phyloP scores from a whole-genome alignment of 495 filamentous ascomycete genomes.

The Pyronema omphalodes region DNA sequence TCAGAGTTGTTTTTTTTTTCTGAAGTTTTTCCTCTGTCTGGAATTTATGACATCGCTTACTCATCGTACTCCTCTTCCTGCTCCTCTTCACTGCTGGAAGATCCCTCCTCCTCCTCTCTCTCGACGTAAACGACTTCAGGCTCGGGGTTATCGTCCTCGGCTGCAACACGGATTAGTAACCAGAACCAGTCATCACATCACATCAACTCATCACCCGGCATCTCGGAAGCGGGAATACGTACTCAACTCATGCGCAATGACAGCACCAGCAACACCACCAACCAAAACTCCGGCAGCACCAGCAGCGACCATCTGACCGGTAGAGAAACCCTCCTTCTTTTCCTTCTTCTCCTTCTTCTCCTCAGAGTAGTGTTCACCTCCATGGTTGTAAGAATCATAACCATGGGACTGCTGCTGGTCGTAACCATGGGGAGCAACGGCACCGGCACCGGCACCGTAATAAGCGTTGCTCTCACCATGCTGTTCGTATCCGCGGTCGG shows the following conservation, averaged over 20 bases:
- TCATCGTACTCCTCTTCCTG: not conserved
- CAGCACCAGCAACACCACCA: constrained; percentile 11
- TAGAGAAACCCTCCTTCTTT: constrained; percentile 3
- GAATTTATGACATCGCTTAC: not conserved
- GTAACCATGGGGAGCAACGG: not conserved
- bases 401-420: not conserved
- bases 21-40: not conserved
- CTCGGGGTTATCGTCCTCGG: too few relatives aligned
- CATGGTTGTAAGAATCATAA: not conserved
- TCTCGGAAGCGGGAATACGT: not conserved
- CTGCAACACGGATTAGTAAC: not conserved
- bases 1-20: too few relatives aligned
- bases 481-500: constrained; percentile 2
- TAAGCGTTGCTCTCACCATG: not conserved
- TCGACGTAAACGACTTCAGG: not conserved
- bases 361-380: not conserved
- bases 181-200: not conserved
- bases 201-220: not conserved
- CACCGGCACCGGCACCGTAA: not conserved
- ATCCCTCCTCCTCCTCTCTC: not conserved
- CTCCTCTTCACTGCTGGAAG: not conserved
- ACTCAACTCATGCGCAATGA: constrained; percentile 12
- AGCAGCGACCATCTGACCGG: constrained; percentile 5
- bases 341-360: constrained; percentile 10
- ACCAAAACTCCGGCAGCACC: constrained; percentile 7